These are phyloP conservation scores for Geotrichum restrictum DNA, from an alignment of 1,139 yeast genomes.

Conservation along the genomic window DNA sequence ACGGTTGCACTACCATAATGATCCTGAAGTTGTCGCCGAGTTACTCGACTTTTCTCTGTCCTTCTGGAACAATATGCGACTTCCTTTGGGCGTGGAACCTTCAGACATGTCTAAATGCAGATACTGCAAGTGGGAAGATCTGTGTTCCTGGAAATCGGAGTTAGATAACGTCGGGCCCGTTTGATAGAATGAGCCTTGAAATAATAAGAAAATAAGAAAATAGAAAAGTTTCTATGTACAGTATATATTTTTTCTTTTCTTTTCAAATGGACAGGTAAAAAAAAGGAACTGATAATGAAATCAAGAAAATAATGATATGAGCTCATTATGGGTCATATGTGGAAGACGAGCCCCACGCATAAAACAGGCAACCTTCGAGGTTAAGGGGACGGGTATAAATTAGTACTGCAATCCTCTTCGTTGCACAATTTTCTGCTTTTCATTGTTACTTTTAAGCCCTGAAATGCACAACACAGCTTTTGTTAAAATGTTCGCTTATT, in stretches of 20 bases:
- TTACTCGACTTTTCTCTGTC: slow-evolving; percentile 29
- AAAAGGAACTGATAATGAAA: background rate
- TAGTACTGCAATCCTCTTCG: background rate
- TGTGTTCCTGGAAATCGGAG: slow-evolving; percentile 27
- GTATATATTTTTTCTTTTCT: too few relatives aligned
- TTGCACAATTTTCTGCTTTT: background rate
- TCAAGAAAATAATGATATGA: background rate
- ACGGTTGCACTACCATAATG: slow-evolving; percentile 25
- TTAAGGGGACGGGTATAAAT: slow-evolving; percentile 3
- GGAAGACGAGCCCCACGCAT: background rate
- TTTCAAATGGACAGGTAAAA: too few relatives aligned
- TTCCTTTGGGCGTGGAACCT: slow-evolving; percentile 31
- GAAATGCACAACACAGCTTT: background rate
- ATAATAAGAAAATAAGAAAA: slow-evolving; percentile 14
- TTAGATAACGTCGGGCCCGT: background rate
- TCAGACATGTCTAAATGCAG: slow-evolving; percentile 27
- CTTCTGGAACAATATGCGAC: slow-evolving; percentile 32
- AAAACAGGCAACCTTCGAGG: background rate
- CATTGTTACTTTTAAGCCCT: background rate
- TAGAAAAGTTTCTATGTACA: background rate
- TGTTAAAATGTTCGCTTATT: background rate
- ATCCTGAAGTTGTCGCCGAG: slow-evolving; percentile 23
- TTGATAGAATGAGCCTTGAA: background rate
- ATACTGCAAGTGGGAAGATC: slow-evolving; percentile 24
- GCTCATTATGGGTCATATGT: background rate